phyloP scores from a whole-genome alignment of 352 stramenopile genomes.

The Globisporangium yorkense region DNA sequence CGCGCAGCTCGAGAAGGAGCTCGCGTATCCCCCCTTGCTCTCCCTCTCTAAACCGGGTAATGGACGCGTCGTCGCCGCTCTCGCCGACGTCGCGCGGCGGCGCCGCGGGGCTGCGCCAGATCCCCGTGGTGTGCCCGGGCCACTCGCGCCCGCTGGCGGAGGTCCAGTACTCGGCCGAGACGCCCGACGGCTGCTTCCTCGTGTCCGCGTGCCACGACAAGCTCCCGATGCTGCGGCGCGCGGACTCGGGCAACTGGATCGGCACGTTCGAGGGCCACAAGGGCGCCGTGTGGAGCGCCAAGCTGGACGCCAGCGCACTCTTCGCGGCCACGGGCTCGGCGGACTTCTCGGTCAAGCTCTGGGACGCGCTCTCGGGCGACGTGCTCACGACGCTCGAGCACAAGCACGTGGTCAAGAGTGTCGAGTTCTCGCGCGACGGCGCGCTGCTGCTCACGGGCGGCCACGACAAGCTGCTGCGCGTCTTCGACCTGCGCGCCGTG shows the following conservation, averaged over 20 bases:
- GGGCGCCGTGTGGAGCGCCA: slow-evolving; percentile 90
- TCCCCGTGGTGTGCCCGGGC: slow-evolving; percentile 82
- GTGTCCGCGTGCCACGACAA: slow-evolving; percentile 87
- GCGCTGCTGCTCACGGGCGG: slow-evolving; percentile 87
- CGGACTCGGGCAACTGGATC: slow-evolving; percentile 92
- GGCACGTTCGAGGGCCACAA: slow-evolving; percentile 97
- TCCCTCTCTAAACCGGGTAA: background rate
- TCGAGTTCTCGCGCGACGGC: slow-evolving; percentile 90
- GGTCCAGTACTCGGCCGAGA: slow-evolving; percentile 62
- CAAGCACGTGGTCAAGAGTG: slow-evolving; percentile 96
- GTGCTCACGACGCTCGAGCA: slow-evolving; percentile 92
- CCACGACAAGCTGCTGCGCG: slow-evolving; percentile 92
- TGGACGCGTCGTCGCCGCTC: slow-evolving; percentile 20
- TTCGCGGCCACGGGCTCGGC: slow-evolving; percentile 89
- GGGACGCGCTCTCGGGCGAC: slow-evolving; percentile 95
- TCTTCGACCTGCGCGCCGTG: slow-evolving; percentile 82
- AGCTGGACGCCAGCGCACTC: slow-evolving; percentile 76
- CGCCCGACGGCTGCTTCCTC: slow-evolving; percentile 52
- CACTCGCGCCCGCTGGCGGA: slow-evolving; percentile 79
- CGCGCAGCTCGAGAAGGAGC: too few relatives aligned
- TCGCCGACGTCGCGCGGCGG: slow-evolving; percentile 33
- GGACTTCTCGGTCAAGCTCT: slow-evolving; percentile 96
- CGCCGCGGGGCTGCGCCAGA: slow-evolving; percentile 43
- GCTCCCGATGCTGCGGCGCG: slow-evolving; percentile 82
- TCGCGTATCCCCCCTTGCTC: slow-evolving; percentile 4